Base-by-base conservation (phyloP, 495 filamentous ascomycete genomes). In the Pyrenula massariospora region DNA sequence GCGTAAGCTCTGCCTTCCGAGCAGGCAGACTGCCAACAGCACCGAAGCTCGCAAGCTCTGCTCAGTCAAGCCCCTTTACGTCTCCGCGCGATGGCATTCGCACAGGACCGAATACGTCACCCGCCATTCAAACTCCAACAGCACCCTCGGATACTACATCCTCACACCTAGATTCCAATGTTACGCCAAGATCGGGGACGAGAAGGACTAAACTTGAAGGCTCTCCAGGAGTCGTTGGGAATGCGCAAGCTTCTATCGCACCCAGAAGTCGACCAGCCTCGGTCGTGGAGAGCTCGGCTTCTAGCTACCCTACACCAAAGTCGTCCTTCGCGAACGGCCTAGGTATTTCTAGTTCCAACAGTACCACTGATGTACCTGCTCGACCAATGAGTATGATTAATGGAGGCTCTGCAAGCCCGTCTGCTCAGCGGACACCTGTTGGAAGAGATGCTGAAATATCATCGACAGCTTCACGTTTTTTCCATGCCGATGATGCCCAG, bases 401-500 rank as follows among this genome's bases (percentile, higher is more conserved):
- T 61, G 20, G 70, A 73, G 3, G 60, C 58, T 5, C 63, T 64
- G 36, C 64, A 65, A 22, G 55, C 48, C n/a, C 20, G 3, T 19
- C 24, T 24, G 19, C 5, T 22, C 24, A 24, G 24, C 47, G 2
- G 8, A 23, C 1, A 65, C 71, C 23, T 67, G 68, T 5, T 66
- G 67, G 2, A 66, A 62, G 48, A 70, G 71, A 0, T 66, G 63
- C 2, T 71, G 72, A 11, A 49, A 61, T 23, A 48, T 56, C 63
- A 0, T 53, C 66, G 1, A 59, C 52, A 3, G 65, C 79, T 2
- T 79, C 84, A 25, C 85, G 84, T 67, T 90, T 91, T 71, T 90
- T 91, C 63, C 85, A 87, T 68, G 87, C 86, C 8, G 81, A 78
- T 61, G 84, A 88, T 58, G 82, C 77, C n/a, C 82, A 80, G 58